phyloP scores from a whole-genome alignment of 306 rosid species.

The Rosa chinensis region DNA sequence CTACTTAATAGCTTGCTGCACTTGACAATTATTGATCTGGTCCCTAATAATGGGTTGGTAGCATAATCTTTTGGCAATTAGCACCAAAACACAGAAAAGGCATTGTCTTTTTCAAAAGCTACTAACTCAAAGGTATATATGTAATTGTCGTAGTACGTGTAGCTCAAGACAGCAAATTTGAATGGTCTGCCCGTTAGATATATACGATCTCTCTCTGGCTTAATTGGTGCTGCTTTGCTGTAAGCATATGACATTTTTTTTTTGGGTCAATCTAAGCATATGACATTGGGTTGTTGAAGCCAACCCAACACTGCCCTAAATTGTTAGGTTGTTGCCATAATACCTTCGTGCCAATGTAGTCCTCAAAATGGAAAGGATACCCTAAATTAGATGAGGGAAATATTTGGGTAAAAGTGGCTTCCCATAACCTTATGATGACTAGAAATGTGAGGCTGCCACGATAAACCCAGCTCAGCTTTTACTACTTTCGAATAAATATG shows the following conservation, averaged over 20 bases:
- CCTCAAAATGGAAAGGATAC: neutral
- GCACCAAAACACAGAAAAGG: neutral
- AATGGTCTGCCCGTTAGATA: neutral
- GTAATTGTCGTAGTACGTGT: neutral
- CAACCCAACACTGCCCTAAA: neutral
- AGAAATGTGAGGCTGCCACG: neutral
- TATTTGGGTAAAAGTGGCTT: neutral
- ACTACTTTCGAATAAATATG: neutral
- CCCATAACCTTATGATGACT: neutral
- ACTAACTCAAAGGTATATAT: neutral
- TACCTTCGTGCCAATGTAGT: neutral
- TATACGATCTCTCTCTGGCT: no score
- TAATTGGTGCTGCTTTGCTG: slow-evolving; percentile 3
- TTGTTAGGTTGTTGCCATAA: neutral
- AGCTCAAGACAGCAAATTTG: neutral
- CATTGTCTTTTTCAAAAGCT: neutral
- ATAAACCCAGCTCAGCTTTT: slow-evolving; percentile 5
- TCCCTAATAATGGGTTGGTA: neutral
- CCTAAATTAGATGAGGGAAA: neutral
- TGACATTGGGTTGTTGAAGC: neutral
- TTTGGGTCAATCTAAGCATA: no score
- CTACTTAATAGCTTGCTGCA: neutral
- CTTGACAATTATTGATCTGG: neutral
- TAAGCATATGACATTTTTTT: neutral
- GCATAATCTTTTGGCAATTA: neutral